A percentile compares a stretch with the other conserved stretches of the same genome.
Conservation (phyloP, 1,139 yeast species). For the Suhomyces yuchorum region DNA sequence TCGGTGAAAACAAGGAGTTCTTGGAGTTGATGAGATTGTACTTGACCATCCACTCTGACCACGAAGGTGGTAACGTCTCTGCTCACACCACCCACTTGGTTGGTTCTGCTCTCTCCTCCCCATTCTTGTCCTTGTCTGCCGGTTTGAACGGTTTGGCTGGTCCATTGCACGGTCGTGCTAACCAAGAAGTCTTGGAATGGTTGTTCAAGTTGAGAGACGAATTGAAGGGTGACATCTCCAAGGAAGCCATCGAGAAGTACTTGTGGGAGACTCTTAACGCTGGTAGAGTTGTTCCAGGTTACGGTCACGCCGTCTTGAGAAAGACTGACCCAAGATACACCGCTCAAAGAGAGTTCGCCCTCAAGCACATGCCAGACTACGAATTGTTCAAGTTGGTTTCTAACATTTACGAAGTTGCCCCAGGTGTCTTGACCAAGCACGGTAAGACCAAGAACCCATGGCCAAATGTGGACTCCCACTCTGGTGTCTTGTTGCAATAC, state of each 20-base stretch:
- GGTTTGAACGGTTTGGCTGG: constrained; percentile 98
- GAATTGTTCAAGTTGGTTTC: constrained; percentile 89
- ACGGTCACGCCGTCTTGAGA: constrained; percentile 96
- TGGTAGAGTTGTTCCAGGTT: constrained; percentile 97
- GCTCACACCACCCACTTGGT: constrained; percentile 98
- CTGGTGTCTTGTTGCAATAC: constrained; percentile 96
- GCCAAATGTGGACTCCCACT: constrained; percentile 98
- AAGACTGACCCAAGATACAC: constrained; percentile 97
- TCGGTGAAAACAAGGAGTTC: constrained; percentile 76
- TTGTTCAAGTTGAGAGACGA: constrained; percentile 78
- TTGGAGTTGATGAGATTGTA: constrained; percentile 90
- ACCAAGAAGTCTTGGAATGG: constrained; percentile 97
- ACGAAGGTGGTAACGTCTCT: constrained; percentile 98
- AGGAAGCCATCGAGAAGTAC: constrained; percentile 79
- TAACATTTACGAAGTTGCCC: constrained; percentile 91
- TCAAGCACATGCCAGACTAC: constrained; percentile 96
- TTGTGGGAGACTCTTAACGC: constrained; percentile 89
- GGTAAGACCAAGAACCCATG: constrained; percentile 99
- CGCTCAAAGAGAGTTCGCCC: constrained; percentile 95
- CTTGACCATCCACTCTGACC: constrained; percentile 94
- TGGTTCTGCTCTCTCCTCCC: constrained; percentile 93
- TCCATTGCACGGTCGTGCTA: constrained; percentile 97
- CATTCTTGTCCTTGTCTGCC: constrained; percentile 89
- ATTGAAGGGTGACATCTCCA: constrained; percentile 71
- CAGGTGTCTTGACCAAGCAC: constrained; percentile 90